Evolutionary conservation across 768 basidiomycete genomes (phyloP), one percentile per base, ranked within the genome.

Genomic region (Daedaleopsis nitida): DNA sequence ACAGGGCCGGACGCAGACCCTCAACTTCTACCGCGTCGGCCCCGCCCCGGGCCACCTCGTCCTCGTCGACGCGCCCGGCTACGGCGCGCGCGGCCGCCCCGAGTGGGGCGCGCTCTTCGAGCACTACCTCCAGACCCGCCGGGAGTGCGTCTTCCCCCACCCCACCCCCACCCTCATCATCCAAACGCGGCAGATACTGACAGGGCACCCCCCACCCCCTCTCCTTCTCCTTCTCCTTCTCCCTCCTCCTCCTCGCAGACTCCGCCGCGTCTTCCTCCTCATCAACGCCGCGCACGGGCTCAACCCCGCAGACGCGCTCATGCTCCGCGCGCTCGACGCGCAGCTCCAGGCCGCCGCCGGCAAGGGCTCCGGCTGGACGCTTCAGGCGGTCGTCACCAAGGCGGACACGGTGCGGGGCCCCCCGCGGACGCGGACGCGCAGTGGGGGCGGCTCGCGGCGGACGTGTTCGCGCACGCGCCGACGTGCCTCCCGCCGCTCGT

Each of bases 1-100:
- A 5, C 62, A 92, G 90, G 91, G 91, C 14, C 80, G 83, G n/a
- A 92, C 91, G 13, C 82, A 83, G 66, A 72, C 84, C 11, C 74
- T 93, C 52, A 89, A 91, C 64, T 92, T 91, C 67, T 91, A 83
- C 69, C 78, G 82, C 43, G 83, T 91, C n/a, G 87, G 88, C 5
- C 65, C 82, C 24, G 57, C 64, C 17, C 73, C 75, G 10, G 84
- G 85, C 35, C 79, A 83, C 42, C 76, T 90, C 37, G 69, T 91
- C 21, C 74, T 93, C 3, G 91, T 94, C 11, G 92, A 94, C 67
- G 82, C 91, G 13, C 92, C 92, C 3, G 91, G 92, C 16, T 94
- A 93, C 70, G 92, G 92, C 51, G 74, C 80, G 10, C 79, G 89
- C 56, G 91, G 92, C 13, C 81, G 88, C 45, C 79, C 80, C 37